Evolutionary conservation across 2,329 filamentous ascomycete genomes (phyloP), one percentile per base, ranked within the genome.

Genomic region (Nigrospora oryzae): DNA sequence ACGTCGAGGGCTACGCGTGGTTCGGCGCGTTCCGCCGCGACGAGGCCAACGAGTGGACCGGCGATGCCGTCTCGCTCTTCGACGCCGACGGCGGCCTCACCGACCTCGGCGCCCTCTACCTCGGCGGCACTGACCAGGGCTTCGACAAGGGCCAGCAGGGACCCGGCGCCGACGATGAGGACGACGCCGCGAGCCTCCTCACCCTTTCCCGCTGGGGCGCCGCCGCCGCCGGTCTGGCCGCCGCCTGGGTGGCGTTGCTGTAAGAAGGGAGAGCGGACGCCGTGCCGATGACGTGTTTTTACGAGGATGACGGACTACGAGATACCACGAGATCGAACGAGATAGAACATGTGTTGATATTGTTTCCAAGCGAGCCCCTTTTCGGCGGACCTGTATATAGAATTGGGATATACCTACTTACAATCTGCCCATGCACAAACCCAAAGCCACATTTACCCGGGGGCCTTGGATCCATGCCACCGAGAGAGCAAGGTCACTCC

Each of bases 1-100:
- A 60, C 16, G 60, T 69, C 1, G 51, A 62, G 15, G 62, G 56
- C 0, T 69, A 69, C 40, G 64, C 66, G 0, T 69, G 66, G 66
- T 69, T 67, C 44, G 66, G 66, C 1, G 61, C 59, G 0, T 69
- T 69, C 36, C 57, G 66, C 2, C 52, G 56, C 0, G 55, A 63
- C 19, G 58, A 66, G 36, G 62, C 63, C 7, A 68, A 68, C 37
- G 56, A 53, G 15, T 69, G 64, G 61, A 67, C 65, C 0, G 66
- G 66, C 3, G 57, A 65, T 11, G 55, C 57, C 2, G 62, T 69
- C 0, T 60, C 64, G 1, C 47, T 69, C 3, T 63, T 69, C 31
- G 54, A 67, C 17, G 50, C 54, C 11, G 48, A 66, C 2, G 66
- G 66, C 2, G 64, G 55, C 1, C 46, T 69, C 44, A 69, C 65